These are phyloP conservation scores for Sclerotinia sclerotiorum DNA, from an alignment of 2,329 filamentous ascomycete genomes.

Conservation along the genomic window DNA sequence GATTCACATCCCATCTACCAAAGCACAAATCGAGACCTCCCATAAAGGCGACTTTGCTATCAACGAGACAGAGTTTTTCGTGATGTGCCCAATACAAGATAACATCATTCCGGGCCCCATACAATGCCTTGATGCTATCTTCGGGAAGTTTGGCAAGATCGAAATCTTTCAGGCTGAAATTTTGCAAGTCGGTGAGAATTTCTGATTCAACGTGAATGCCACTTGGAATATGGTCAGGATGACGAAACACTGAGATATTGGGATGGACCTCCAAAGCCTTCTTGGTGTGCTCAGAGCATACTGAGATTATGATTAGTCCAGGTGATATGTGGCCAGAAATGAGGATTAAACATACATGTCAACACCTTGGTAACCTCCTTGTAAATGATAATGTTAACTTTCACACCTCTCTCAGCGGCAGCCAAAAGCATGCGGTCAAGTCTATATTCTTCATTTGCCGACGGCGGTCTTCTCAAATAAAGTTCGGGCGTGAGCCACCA, in stretches of 20 bases:
- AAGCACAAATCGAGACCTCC: slow-evolving; percentile 86
- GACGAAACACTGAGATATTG: slow-evolving; percentile 85
- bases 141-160: slow-evolving; percentile 63
- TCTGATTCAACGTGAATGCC: slow-evolving; percentile 65
- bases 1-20: slow-evolving; percentile 84
- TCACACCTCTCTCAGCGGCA: slow-evolving; percentile 80
- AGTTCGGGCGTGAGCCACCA: slow-evolving; percentile 88
- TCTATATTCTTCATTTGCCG: slow-evolving; percentile 78
- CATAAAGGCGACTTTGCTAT: slow-evolving; percentile 83
- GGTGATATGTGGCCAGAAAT: slow-evolving; percentile 1
- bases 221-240: slow-evolving; percentile 83
- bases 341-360: slow-evolving; percentile 63
- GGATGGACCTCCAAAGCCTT: slow-evolving; percentile 75
- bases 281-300: slow-evolving; percentile 74
- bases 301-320: slow-evolving; percentile 42
- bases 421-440: slow-evolving; percentile 79
- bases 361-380: slow-evolving; percentile 85
- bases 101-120: slow-evolving; percentile 77
- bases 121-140: slow-evolving; percentile 74
- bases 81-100: slow-evolving; percentile 93
- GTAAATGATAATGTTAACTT: slow-evolving; percentile 84
- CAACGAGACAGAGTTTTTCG: slow-evolving; percentile 83
- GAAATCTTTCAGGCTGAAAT: slow-evolving; percentile 52
- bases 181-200: slow-evolving; percentile 61
- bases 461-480: slow-evolving; percentile 79